phyloP scores from a whole-genome alignment of 2,329 filamentous ascomycete species.

The Chalara sp. region DNA sequence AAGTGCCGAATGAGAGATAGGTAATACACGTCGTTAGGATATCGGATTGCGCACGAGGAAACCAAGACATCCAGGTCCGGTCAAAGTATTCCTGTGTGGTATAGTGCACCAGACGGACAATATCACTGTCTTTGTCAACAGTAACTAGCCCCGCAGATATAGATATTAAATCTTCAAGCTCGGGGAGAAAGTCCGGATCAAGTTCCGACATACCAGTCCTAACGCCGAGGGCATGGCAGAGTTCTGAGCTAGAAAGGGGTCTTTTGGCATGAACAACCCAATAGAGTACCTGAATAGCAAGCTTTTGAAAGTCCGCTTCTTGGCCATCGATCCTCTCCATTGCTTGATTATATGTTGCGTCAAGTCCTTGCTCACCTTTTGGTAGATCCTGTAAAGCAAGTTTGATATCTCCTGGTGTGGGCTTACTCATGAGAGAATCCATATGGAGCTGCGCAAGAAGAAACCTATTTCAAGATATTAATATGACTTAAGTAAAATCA shows the following conservation, averaged over 20 bases:
- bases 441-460: conserved; percentile 28
- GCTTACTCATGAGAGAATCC: conserved; percentile 23
- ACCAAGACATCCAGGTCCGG: too few species aligned
- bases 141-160: conserved; percentile 6
- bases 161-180: conserved; percentile 10
- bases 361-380: conserved; percentile 13
- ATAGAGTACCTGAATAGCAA: conserved; percentile 1
- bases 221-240: conserved; percentile 36
- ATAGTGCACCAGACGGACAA: too few species aligned
- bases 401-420: conserved; percentile 22
- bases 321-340: conserved; percentile 29
- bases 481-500: not conserved
- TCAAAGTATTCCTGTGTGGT: too few species aligned
- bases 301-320: not conserved
- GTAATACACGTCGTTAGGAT: too few species aligned
- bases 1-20: too few species aligned
- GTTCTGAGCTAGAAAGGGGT: conserved; percentile 27
- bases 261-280: conserved; percentile 35
- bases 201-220: conserved; percentile 21
- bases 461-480: conserved; percentile 8
- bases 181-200: conserved; percentile 30
- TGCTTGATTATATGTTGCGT: conserved; percentile 33
- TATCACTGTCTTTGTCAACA: too few species aligned
- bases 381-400: conserved; percentile 22
- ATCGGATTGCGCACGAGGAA: too few species aligned